Evolutionary conservation across 106 monocot genomes (phyloP).

Genomic region (Acorus gramineus): DNA sequence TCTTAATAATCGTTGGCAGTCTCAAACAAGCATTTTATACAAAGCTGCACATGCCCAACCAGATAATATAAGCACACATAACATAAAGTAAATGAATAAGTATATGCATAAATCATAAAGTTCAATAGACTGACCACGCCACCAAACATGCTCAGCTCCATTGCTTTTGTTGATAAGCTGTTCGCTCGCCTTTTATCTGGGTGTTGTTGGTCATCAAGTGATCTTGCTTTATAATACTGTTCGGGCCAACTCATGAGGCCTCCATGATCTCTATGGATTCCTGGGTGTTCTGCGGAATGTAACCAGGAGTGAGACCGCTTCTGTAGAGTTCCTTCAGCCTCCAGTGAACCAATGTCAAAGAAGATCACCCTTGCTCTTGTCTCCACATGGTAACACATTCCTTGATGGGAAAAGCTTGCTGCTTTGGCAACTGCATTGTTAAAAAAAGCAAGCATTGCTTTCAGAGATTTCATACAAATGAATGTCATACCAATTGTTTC

Average conservation of each 20-base stretch:
- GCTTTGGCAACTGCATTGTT: conserved; percentile 19
- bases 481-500: no score
- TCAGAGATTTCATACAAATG: background rate
- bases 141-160: conserved; percentile 85
- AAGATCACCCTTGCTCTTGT: conserved; percentile 69
- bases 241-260: conserved; percentile 92
- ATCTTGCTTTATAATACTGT: conserved; percentile 33
- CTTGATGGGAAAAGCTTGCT: conserved; percentile 37
- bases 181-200: conserved; percentile 16
- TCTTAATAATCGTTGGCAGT: no score
- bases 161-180: conserved; percentile 63
- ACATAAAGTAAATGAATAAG: no score
- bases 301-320: conserved; percentile 28
- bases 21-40: no score
- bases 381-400: conserved; percentile 43
- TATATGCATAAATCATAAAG: no score
- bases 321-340: conserved; percentile 22
- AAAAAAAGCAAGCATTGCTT: background rate
- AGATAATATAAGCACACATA: no score
- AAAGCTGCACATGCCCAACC: no score
- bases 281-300: conserved; percentile 24
- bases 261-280: conserved; percentile 41
- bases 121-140: conserved; percentile 44
- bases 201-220: conserved; percentile 15
- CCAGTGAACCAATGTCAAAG: conserved; percentile 47